Percentiles rank a stretch among this genome's conserved stretches.
Conservation (phyloP, 2,329 filamentous ascomycete species). For the Penicillium paneum region DNA sequence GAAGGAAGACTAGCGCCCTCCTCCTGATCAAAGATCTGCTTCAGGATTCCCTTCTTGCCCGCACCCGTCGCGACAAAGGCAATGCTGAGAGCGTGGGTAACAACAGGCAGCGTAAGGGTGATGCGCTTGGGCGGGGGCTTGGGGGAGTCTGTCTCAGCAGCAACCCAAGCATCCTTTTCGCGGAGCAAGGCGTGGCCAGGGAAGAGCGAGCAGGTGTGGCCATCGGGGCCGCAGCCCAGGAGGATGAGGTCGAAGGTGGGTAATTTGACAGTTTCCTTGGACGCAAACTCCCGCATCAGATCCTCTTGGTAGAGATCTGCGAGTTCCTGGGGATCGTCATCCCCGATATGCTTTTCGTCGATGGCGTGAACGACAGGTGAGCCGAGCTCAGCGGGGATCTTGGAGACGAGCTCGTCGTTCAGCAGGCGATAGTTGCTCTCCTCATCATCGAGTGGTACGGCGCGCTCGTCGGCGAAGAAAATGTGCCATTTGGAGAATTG, state of each 20-base stretch:
- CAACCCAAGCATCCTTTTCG: slow-evolving; percentile 87
- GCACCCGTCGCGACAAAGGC: slow-evolving; percentile 88
- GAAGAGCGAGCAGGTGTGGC: slow-evolving; percentile 96
- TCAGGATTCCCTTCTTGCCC: slow-evolving; percentile 88
- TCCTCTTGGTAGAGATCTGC: slow-evolving; percentile 91
- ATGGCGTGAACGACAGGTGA: slow-evolving; percentile 76
- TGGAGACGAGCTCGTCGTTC: slow-evolving; percentile 82
- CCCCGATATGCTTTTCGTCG: slow-evolving; percentile 62
- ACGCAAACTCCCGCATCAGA: slow-evolving; percentile 81
- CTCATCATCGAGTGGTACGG: slow-evolving; percentile 82
- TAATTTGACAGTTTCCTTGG: slow-evolving; percentile 87
- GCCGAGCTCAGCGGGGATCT: slow-evolving; percentile 68
- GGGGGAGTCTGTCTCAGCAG: slow-evolving; percentile 85
- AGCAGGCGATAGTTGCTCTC: slow-evolving; percentile 93
- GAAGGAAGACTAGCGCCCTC: slow-evolving; percentile 74
- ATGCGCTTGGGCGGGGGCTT: slow-evolving; percentile 91
- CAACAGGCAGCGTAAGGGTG: slow-evolving; percentile 86
- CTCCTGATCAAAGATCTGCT: slow-evolving; percentile 80
- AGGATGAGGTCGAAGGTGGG: slow-evolving; percentile 94
- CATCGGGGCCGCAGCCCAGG: slow-evolving; percentile 90
- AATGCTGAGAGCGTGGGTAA: slow-evolving; percentile 79
- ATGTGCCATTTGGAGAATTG: slow-evolving; percentile 91
- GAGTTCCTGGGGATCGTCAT: slow-evolving; percentile 84
- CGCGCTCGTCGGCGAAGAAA: slow-evolving; percentile 97
- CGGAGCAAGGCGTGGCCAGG: slow-evolving; percentile 82